Percentiles rank a stretch among this genome's conserved stretches.
These are phyloP conservation scores for Medicago lupulina DNA, from an alignment of 306 rosid genomes.

Conservation along the genomic window DNA sequence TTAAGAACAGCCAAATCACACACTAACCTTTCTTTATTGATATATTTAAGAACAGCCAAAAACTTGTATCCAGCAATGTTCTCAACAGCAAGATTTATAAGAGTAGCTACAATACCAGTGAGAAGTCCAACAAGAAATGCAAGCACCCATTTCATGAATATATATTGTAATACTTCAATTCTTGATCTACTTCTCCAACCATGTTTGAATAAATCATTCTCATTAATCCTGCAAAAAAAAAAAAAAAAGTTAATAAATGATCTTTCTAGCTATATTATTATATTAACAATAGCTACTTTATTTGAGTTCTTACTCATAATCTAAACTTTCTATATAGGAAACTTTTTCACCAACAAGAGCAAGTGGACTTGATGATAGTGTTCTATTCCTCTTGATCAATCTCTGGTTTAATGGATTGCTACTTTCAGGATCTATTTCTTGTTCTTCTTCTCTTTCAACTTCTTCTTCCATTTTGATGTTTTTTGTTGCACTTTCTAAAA, in stretches of 20 bases:
- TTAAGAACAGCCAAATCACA: no score
- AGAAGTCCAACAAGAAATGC: conserved; percentile 46
- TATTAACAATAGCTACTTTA: not conserved
- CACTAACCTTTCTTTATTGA: conserved; percentile 35
- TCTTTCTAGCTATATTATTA: not conserved
- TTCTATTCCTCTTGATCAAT: conserved; percentile 65
- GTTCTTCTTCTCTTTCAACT: conserved; percentile 39
- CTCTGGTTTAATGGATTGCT: conserved; percentile 58
- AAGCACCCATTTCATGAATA: conserved; percentile 43
- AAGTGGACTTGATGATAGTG: conserved; percentile 77
- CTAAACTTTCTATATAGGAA: conserved; percentile 85
- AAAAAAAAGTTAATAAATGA: not conserved
- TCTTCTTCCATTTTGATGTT: conserved; percentile 50
- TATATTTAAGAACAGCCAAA: conserved; percentile 36
- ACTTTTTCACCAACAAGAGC: conserved; percentile 84
- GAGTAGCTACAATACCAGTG: conserved; percentile 45
- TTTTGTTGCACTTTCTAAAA: conserved; percentile 43
- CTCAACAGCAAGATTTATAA: conserved; percentile 46
- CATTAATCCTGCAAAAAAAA: conserved; percentile 34
- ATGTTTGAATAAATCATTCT: conserved; percentile 48
- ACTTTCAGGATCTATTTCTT: conserved; percentile 57
- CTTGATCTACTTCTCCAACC: conserved; percentile 48
- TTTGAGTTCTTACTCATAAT: conserved; percentile 67
- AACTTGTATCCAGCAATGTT: conserved; percentile 45
- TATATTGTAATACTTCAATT: conserved; percentile 43